A percentile compares a stretch with the other conserved stretches of the same genome.
phyloP scores from a whole-genome alignment of 176 grass and related monocot genomes.

The Ananas comosus region DNA sequence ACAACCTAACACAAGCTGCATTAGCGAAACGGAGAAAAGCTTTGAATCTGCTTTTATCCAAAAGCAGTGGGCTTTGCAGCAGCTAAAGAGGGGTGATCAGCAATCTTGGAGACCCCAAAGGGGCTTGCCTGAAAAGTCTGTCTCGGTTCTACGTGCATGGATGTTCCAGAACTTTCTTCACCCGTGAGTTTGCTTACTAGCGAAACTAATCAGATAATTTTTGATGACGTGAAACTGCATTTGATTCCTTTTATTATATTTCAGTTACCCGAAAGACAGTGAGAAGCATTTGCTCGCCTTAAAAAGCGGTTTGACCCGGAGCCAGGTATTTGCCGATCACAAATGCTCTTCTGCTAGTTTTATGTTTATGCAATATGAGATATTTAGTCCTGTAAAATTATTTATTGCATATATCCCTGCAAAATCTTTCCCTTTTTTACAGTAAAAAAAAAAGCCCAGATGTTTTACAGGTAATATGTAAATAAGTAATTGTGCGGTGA shows the following conservation, averaged over 20 bases:
- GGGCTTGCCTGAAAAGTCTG: conserved; percentile 69
- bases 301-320: conserved; percentile 62
- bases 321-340: conserved; percentile 36
- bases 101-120: conserved; percentile 83
- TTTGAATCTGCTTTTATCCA: conserved; percentile 59
- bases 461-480: too few relatives aligned
- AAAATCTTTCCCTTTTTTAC: too few relatives aligned
- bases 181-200: conserved; percentile 43
- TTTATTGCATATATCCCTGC: too few relatives aligned
- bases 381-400: too few relatives aligned
- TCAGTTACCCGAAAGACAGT: conserved; percentile 76
- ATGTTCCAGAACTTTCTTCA: conserved; percentile 91
- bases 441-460: too few relatives aligned
- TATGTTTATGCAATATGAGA: too few relatives aligned
- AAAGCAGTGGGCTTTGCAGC: conserved; percentile 62
- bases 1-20: conserved; percentile 10
- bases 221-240: background rate
- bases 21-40: conserved; percentile 33
- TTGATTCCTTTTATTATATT: background rate
- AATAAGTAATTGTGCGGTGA: too few relatives aligned
- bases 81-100: conserved; percentile 40
- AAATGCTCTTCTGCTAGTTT: too few relatives aligned
- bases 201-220: background rate
- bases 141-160: conserved; percentile 79
- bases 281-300: conserved; percentile 79